Base-by-base conservation (phyloP, 2,329 filamentous ascomycete species). In the Ceratocystis ficicola region DNA sequence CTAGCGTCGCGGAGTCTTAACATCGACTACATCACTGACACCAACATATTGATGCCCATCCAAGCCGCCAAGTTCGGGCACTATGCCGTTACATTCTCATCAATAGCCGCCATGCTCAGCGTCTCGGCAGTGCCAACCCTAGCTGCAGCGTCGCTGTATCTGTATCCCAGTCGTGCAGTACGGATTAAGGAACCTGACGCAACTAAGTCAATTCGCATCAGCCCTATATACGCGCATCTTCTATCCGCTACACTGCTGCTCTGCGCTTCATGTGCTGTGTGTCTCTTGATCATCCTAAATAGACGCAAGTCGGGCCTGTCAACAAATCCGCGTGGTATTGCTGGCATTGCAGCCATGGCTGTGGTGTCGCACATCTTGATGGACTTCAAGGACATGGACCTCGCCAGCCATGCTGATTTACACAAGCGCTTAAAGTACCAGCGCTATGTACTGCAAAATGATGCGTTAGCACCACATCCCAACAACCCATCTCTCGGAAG, bases 261-360 rank as follows among this genome's bases (percentile, higher is more conserved):
- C 25, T 83, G 87, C 55, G 84, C 86, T 2, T 69, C 81, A 0
- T 77, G 83, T 46, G 85, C 84, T 0, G 77, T 77, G 41, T 72
- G 81, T 2, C 76, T 90, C 3, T 78, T 88, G 55, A 83, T 80
- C 69, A 79, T 85, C 68, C 80, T 89, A 55, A 81, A 82, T 65
- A 78, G 78, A 17, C 78, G 87, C 25, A 83, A 82, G 48, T 87
- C 85, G 2, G 87, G 87, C 0, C 77, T 90, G 17, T 74, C 84
- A 2, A 82, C 83, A 5, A 85, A 90, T 71, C 86, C 88, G 5
- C 85, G 84, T 69, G 87, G 87, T 5, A 88, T 90, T 63, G 86
- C 87, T 1, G 87, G 87, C 1, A 79, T 90, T 46, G 87, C 87
- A 5, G 84, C 86, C 66, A 89, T 90, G 86, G 87, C 87, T 8